Evolutionary conservation across 2,329 filamentous ascomycete species (phyloP), one percentile per base, ranked within the genome.

Genomic region (Aureobasidium mangrovei): DNA sequence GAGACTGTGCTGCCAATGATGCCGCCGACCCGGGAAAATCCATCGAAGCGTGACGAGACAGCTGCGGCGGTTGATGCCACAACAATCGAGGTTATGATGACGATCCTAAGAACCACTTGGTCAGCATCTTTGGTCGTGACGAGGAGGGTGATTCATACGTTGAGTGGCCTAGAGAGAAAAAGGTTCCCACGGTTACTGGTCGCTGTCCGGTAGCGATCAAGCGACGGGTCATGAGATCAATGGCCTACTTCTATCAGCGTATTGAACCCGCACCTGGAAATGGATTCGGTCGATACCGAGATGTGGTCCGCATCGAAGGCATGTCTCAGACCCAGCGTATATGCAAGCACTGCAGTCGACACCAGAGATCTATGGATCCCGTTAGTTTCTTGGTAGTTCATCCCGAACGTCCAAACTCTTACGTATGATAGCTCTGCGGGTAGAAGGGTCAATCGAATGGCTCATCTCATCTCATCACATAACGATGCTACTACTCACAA

Each of bases 291-390:
- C 6, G 63, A 39, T 68, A 78, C 76, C 39, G 81, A 83, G 60
- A 88, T 88, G 66, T 97, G 93, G 70, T 97, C 91, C n/a, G 91
- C 93, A 65, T 97, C 93, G 42, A 97, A 81, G n/a, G 91, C 91
- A 74, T 97, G 91, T 40, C 91, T 85, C 9, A 97, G 79, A 2
- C 91, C 91, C 8, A 97, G 79, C 0, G 88, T 88, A 69, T 94
- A 97, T 28, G 91, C 84, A 0, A 97, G 79, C 2, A 91, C 83
- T 1, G 90, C 88, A 2, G 90, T 85, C 2, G 86, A 86, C 47
- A 91, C 81, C 58, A 96, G 78, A 0, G 77, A 72, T 0, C 77
- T 80, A 56, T 27, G 18, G 6, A 24, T 5, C 18, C 10, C 5
- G 5, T 51, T 31, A 51, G 28, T 32, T 65, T 63, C 43, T 38